Conservation (phyloP, 495 filamentous ascomycete genomes). For the Schizothecium vesticola region DNA sequence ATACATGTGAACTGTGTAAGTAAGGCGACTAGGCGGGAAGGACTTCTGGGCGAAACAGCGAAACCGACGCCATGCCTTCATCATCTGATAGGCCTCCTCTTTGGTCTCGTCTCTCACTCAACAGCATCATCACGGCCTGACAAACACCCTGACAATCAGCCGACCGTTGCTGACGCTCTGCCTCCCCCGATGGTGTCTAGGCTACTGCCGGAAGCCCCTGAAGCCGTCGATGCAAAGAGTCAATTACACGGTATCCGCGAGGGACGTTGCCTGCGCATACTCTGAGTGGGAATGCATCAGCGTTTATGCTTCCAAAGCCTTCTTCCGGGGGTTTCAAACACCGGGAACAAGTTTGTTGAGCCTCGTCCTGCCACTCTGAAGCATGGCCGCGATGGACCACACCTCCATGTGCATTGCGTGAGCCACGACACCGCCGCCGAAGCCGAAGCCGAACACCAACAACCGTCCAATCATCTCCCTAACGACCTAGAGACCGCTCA, state of each 20-base stretch:
- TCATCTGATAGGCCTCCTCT: constrained; percentile 17
- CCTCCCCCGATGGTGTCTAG: background rate
- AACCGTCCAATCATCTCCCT: background rate
- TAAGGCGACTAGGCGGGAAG: background rate
- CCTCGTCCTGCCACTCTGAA: constrained; percentile 2
- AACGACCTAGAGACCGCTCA: background rate
- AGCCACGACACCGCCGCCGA: constrained; percentile 5
- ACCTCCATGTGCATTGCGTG: background rate
- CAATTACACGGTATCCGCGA: too few relatives aligned
- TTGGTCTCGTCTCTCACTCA: constrained; percentile 12
- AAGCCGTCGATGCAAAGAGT: background rate
- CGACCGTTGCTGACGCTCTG: constrained; percentile 21
- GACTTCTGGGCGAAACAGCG: constrained; percentile 7
- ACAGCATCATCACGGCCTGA: background rate
- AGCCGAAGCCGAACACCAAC: constrained; percentile 1
- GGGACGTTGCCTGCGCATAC: background rate
- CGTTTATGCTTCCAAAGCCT: background rate
- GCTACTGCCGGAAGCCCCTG: background rate
- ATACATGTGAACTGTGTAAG: background rate
- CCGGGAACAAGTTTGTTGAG: constrained; percentile 2
- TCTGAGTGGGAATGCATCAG: constrained; percentile 3
- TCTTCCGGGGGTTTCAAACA: background rate
- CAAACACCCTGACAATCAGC: constrained; percentile 13
- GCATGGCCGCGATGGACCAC: background rate
- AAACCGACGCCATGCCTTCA: constrained; percentile 9